A percentile compares a stretch with the other conserved stretches of the same genome.
phyloP scores from a whole-genome alignment of 2,329 filamentous ascomycete species.

The Sclerotinia glacialis region DNA sequence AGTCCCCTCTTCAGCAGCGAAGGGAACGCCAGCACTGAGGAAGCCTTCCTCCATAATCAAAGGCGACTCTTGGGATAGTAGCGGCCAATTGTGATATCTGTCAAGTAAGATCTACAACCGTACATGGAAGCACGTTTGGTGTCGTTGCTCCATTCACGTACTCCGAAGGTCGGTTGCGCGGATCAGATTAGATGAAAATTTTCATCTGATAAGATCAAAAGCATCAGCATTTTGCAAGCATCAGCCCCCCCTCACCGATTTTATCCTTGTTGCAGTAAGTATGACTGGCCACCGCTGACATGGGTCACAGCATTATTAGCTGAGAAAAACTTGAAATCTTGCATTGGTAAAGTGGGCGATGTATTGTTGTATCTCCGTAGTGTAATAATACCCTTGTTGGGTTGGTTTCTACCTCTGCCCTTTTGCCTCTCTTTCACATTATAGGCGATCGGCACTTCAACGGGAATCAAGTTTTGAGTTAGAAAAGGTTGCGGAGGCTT shows the following conservation, averaged over 20 bases:
- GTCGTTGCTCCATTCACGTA: background rate
- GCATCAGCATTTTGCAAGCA: background rate
- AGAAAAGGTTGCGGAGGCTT: background rate
- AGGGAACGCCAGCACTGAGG: background rate
- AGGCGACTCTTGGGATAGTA: background rate
- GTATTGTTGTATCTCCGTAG: background rate
- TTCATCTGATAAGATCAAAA: conserved; percentile 22
- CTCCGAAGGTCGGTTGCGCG: conserved; percentile 11
- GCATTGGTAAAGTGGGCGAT: conserved; percentile 12
- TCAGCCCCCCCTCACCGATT: conserved; percentile 1
- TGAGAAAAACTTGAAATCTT: conserved; percentile 9
- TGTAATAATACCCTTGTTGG: background rate
- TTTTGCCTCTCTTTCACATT: background rate
- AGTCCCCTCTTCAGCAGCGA: background rate
- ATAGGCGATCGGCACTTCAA: background rate
- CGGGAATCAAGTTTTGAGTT: background rate
- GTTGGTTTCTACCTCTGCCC: background rate
- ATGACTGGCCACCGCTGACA: conserved; percentile 10
- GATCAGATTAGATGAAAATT: conserved; percentile 20
- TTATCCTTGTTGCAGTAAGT: conserved; percentile 6
- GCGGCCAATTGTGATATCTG: background rate
- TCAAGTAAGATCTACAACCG: background rate
- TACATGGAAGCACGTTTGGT: background rate
- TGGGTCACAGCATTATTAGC: conserved; percentile 9
- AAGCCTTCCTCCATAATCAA: background rate